Conservation (phyloP, 1,284 basidiomycete species). For the Ceratorhiza oryzae-sativae region DNA sequence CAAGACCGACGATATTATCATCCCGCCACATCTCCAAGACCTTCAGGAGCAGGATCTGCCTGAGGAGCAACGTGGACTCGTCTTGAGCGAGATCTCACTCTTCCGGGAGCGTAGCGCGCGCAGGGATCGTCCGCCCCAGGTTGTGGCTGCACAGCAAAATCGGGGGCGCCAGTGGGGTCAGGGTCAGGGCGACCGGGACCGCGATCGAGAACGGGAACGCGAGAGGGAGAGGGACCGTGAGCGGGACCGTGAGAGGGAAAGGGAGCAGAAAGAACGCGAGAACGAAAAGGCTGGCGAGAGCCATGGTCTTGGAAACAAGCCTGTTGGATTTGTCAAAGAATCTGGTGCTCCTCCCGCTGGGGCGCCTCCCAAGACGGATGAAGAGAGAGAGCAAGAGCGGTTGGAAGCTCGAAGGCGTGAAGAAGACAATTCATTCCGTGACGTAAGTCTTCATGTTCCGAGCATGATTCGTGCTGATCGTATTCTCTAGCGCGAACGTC, state of each 20-base stretch:
- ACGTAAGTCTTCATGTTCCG: slow-evolving; percentile 63
- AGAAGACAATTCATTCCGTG: slow-evolving; percentile 81
- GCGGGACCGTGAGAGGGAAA: slow-evolving; percentile 50
- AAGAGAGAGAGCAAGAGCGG: slow-evolving; percentile 81
- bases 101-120: slow-evolving; percentile 89
- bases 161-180: slow-evolving; percentile 40
- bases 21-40: slow-evolving; percentile 94
- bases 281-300: slow-evolving; percentile 66
- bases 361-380: slow-evolving; percentile 71
- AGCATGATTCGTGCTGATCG: neutral
- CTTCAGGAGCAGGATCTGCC: slow-evolving; percentile 93
- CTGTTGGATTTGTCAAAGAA: slow-evolving; percentile 80
- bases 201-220: slow-evolving; percentile 66
- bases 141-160: slow-evolving; percentile 54
- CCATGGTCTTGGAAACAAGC: slow-evolving; percentile 72
- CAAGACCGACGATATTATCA: slow-evolving; percentile 61
- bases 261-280: slow-evolving; percentile 73
- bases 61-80: slow-evolving; percentile 91
- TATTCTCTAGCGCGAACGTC: slow-evolving; percentile 69
- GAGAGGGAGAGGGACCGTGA: slow-evolving; percentile 71
- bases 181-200: slow-evolving; percentile 42
- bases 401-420: slow-evolving; percentile 75
- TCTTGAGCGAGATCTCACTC: slow-evolving; percentile 93
- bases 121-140: slow-evolving; percentile 66
- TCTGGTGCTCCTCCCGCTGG: slow-evolving; percentile 49